Evolutionary conservation across 2,329 filamentous ascomycete species (phyloP), one percentile per base, ranked within the genome.

Genomic region (Trichophaea hybrida): DNA sequence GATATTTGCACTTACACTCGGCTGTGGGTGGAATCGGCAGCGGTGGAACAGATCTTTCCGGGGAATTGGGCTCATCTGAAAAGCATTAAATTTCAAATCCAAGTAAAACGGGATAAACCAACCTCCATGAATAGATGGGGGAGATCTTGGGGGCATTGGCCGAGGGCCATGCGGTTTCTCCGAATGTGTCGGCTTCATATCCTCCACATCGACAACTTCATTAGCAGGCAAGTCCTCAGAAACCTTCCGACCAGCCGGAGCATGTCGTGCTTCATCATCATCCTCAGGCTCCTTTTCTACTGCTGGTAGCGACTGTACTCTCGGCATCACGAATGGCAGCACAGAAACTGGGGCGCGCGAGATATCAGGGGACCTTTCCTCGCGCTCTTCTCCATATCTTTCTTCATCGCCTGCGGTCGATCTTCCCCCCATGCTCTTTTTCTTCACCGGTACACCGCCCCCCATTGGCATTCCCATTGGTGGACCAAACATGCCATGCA

Each of bases 401-500:
- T 71, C 75, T 69, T 70, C 77, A 61, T 74, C 74, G 43, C 71
- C 66, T 5, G 72, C 66, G 7, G 72, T 67, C 51, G 59, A 32
- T 17, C 55, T 63, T 34, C 34, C 40, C 12, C 48, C 55, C 12
- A 71, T 68, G 3, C 72, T 68, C 69, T 79, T 80, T 71, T 82
- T 82, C 72, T 82, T 68, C 69, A 78, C 79, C 6, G 75, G 68
- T n/a, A 73, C 72, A 5, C 55, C 67, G 4, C 73, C 74, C 61
- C 78, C 75, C 74, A 85, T 78, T 13, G 83, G 79, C 71, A 88
- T 80, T 61, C 81, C 82, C 40, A 79, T 80, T 38, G 83, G 81
- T 17, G 80, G 79, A 15, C 87, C 88, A 71, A 94, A 94, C 83
- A 97, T 93, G 68, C 88, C 88, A 70, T 88, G 83, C 85, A 97